Base-by-base conservation (phyloP, 495 filamentous ascomycete genomes). In the Aspergillus egyptiacus region DNA sequence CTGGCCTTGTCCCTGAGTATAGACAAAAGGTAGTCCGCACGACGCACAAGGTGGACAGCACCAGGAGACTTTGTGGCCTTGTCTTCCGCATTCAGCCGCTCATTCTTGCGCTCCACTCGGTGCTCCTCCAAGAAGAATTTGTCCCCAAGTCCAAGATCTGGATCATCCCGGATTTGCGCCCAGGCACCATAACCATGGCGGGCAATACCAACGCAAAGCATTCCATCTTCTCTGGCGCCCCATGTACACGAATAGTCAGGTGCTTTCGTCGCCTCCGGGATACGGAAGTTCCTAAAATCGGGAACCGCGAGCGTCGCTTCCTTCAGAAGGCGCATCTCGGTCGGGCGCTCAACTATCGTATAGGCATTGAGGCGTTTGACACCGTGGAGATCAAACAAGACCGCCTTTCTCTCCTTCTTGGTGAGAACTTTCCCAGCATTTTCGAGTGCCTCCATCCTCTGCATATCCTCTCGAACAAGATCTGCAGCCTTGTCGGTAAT, bases 61-160 rank as follows among this genome's bases (percentile, higher is more conserved):
- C 91, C 93, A 8, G 93, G 93, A 3, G 93, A 91, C 58, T 96
- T 95, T 1, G 87, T 86, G 14, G 80, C 75, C 57, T 86, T 86
- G 27, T 73, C 70, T 10, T 93, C 87, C 1, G 72, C 79, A 54
- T 88, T 87, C 51, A 74, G 77, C 14, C 93, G 86, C 56, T 96
- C 88, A 53, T 90, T 91, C 58, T 97, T 97, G 65, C 94, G 87
- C 62, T 91, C 94, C 18, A 96, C 91, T n/a, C 91, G 86, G 62
- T 96, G 91, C 60, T 99, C 93, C 63, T 99, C 93, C 5, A 99
- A 64, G 71, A 94, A 99, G 63, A 97, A 89, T 61, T 96, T 97
- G 54, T 96, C 93, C 2, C 74, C 73, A 68, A 99, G 83, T 4
- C 77, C 83, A 14, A 99, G 78, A 42, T 96, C 90, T 5, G 80